Evolutionary conservation across 805 yeast genomes (phyloP).

Genomic region (Maudiozyma turicensis): DNA sequence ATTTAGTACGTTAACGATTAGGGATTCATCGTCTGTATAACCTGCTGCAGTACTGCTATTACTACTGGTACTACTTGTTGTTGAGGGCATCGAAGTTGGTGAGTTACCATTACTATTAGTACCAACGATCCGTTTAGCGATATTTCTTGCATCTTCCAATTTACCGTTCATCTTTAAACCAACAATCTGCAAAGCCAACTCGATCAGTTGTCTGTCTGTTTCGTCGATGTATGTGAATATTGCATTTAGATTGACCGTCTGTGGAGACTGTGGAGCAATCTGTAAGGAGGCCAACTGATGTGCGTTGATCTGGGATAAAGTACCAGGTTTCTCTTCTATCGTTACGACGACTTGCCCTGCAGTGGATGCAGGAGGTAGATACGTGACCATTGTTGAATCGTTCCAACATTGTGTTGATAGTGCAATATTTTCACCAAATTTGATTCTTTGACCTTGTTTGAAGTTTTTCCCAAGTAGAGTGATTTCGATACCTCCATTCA

Average conservation of each 20-base stretch:
- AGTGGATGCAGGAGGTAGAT: slow-evolving; percentile 78
- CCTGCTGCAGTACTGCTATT: slow-evolving; percentile 2
- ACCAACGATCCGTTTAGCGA: slow-evolving; percentile 83
- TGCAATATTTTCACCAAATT: slow-evolving; percentile 74
- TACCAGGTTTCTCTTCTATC: slow-evolving; percentile 38
- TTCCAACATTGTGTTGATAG: slow-evolving; percentile 92
- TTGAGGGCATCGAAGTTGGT: not conserved
- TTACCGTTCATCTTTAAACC: slow-evolving; percentile 94
- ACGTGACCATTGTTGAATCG: slow-evolving; percentile 83
- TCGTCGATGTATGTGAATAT: slow-evolving; percentile 88
- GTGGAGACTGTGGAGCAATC: not conserved
- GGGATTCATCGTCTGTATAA: slow-evolving; percentile 27
- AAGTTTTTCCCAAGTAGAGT: slow-evolving; percentile 82
- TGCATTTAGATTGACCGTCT: slow-evolving; percentile 17
- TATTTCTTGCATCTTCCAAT: slow-evolving; percentile 84
- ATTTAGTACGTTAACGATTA: slow-evolving; percentile 43
- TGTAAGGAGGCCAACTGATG: not conserved
- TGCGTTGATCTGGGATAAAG: not conserved
- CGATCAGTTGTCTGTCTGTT: slow-evolving; percentile 86
- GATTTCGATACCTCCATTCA: slow-evolving; percentile 91
- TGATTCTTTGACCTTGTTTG: slow-evolving; percentile 68
- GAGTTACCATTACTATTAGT: slow-evolving; percentile 15
- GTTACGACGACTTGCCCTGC: slow-evolving; percentile 88
- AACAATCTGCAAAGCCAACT: slow-evolving; percentile 87
- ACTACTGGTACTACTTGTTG: not conserved